A percentile compares a stretch with the other conserved stretches of the same genome.
These are phyloP conservation scores for Taxillus chinensis DNA, from an alignment of 164 flowering plant genomes.

Conservation along the genomic window DNA sequence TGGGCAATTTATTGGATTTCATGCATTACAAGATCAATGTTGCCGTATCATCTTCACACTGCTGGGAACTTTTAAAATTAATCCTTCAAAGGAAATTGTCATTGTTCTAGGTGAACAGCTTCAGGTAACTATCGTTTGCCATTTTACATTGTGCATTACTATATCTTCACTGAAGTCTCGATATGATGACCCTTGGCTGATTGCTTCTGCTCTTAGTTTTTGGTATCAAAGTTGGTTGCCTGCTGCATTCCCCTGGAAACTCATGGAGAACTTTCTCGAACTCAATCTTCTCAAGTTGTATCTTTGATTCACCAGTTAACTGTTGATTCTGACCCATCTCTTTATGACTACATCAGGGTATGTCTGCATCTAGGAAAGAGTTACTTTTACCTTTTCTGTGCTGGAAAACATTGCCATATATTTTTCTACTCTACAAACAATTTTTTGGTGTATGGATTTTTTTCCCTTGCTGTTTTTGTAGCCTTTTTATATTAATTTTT, in stretches of 20 bases:
- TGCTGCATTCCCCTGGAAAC: constrained; percentile 50
- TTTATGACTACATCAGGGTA: constrained; percentile 66
- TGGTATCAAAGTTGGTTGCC: constrained; percentile 79
- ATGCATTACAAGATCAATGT: constrained; percentile 67
- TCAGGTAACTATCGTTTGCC: constrained; percentile 35
- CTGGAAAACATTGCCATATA: too few species aligned
- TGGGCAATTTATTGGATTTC: constrained; percentile 53
- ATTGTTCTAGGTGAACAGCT: constrained; percentile 73
- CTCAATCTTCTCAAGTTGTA: constrained; percentile 37
- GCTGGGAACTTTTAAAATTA: constrained; percentile 36
- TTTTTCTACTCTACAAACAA: too few species aligned
- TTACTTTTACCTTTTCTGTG: too few species aligned
- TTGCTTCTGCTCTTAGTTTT: constrained; percentile 33
- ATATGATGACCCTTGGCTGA: background rate
- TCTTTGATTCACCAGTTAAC: constrained; percentile 58
- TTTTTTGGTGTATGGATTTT: too few species aligned
- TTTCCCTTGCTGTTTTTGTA: too few species aligned
- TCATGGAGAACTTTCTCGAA: constrained; percentile 15
- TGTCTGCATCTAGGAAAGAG: constrained; percentile 1
- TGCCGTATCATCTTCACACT: constrained; percentile 56
- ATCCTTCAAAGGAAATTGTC: constrained; percentile 30
- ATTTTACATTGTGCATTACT: background rate
- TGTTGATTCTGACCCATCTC: constrained; percentile 62
- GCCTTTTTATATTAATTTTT: background rate
- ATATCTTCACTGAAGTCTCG: background rate